Evolutionary conservation across 2,329 filamentous ascomycete species (phyloP), one percentile per base, ranked within the genome.

Genomic region (Colletotrichum ledebouriae): DNA sequence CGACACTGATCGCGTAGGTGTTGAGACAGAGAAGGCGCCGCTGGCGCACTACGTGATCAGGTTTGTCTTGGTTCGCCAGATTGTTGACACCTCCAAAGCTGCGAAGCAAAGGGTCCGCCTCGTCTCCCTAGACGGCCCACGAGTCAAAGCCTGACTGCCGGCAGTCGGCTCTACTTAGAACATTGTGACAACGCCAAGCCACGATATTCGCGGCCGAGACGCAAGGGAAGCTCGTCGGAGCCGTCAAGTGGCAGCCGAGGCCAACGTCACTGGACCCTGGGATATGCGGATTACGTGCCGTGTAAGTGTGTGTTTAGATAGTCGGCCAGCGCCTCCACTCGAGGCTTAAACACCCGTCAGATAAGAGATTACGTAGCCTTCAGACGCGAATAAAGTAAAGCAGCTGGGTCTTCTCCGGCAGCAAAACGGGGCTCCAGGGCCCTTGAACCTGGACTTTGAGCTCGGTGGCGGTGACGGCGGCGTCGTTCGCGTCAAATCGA

Each of bases 381-480:
- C 47, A 20, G 47, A 34, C n/a, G 29, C 42, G 29, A 47, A 67
- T 46, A n/a, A n/a, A n/a, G n/a, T n/a, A n/a, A n/a, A 67, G 64
- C 52, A 59, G 53, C 53, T 46, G 53, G 52, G 49, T 56, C 13
- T 47, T 22, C 47, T 55, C 22, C 50, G 44, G 59, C n/a, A 63
- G 52, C 7, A 63, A 44, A 25, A 50, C 44, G 55, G 44, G 33
- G 33, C 12, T 53, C 55, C 41, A 41, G 60, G 52, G 50, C 22
- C 46, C 49, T 15, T 13, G 37, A 34, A 29, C 47, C 42, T 33
- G 22, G 61, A 44, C 29, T 46, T 65, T 65, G 47, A 59, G 65
- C 65, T 68, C 50, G 34, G 61, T 66, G 66, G 61, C 66, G 34
- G 61, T 68, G 65, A 65, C 17, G 34, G 47, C 61, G 29, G 55